Evolutionary conservation across 768 basidiomycete species (phyloP).

Genomic region (Termitomyces sp.): DNA sequence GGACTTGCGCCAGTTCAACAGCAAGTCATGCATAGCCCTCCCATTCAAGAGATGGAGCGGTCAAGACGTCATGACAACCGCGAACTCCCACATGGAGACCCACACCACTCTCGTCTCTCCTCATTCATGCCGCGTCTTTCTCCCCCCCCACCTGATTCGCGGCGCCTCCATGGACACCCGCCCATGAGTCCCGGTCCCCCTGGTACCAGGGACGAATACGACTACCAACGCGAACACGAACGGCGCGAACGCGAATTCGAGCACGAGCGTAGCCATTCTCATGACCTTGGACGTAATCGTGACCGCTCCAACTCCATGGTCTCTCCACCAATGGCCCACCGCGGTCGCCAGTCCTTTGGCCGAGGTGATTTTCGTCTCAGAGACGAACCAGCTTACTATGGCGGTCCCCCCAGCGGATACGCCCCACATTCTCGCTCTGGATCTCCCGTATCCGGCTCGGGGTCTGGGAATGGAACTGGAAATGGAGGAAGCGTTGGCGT

Average conservation of each 20-base stretch:
- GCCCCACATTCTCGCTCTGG: slow-evolving; percentile 46
- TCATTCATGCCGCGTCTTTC: slow-evolving; percentile 27
- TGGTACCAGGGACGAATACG: slow-evolving; percentile 48
- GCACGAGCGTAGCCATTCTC: slow-evolving; percentile 21
- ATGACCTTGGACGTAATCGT: slow-evolving; percentile 22
- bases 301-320: slow-evolving; percentile 24
- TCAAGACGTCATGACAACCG: slow-evolving; percentile 37
- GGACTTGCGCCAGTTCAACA: slow-evolving; percentile 37
- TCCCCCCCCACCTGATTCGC: slow-evolving; percentile 26
- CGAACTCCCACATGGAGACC: slow-evolving; percentile 16
- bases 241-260: slow-evolving; percentile 22
- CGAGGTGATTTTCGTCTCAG: slow-evolving; percentile 20
- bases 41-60: slow-evolving; percentile 39
- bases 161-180: slow-evolving; percentile 59
- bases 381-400: slow-evolving; percentile 30
- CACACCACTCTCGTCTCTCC: slow-evolving; percentile 25
- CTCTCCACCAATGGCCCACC: slow-evolving; percentile 37
- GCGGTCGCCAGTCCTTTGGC: slow-evolving; percentile 24
- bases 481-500: not conserved
- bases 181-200: slow-evolving; percentile 59
- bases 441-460: slow-evolving; percentile 53
- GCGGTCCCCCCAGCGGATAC: slow-evolving; percentile 24
- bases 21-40: slow-evolving; percentile 45
- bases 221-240: slow-evolving; percentile 37
- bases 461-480: slow-evolving; percentile 27